Base-by-base conservation (phyloP, 148 eudicot genomes). In the Diospyros kaki region DNA sequence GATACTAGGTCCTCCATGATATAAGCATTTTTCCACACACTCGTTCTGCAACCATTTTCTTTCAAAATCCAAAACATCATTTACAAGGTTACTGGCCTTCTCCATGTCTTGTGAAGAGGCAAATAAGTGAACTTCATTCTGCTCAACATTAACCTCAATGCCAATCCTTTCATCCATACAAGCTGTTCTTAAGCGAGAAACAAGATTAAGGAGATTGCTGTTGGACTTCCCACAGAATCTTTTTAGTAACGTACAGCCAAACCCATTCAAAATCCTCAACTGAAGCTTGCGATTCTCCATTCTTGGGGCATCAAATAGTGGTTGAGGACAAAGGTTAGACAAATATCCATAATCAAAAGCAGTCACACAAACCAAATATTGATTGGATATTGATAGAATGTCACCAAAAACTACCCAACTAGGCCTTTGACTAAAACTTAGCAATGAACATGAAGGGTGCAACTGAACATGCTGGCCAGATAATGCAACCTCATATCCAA, bases 351-450 rank as follows among this genome's bases (percentile, higher is more conserved):
- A 73, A 66, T 92, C 85, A 80, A 91, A 69, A 63, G 90, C 89
- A 75, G 93, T 88, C 54, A 89, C 99, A 82, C 96, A 92, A 3
- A 85, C 84, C 85, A 95, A 73, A 86, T 90, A 92, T 53, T 90
- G 85, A 77, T 86, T 84, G 73, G 86, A 75, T 42, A 77, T 58
- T 28, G 91, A 85, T 41, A 95, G 73, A 63, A 95, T 77, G 74
- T 94, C 97, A 72, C 94, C 85, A 84, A 95, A 95, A 66, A 95
- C 94, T 59, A 95, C 93, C 99, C 99, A 95, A 58, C 72, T 76
- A 72, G 97, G 96, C 76, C 89, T 86, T 66, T 86, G 82, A 72
- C 82, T 82, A 73, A 95, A 90, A 78, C 79, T 84, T n/a, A 85
- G 83, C 72, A 95, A 82, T 28, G 97, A 92, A 84, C 92, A 90